These are phyloP conservation scores for Bryoerythrophyllum caledonicum DNA, from an alignment of 225 moss, liverwort and hornwort species.

Conservation along the genomic window DNA sequence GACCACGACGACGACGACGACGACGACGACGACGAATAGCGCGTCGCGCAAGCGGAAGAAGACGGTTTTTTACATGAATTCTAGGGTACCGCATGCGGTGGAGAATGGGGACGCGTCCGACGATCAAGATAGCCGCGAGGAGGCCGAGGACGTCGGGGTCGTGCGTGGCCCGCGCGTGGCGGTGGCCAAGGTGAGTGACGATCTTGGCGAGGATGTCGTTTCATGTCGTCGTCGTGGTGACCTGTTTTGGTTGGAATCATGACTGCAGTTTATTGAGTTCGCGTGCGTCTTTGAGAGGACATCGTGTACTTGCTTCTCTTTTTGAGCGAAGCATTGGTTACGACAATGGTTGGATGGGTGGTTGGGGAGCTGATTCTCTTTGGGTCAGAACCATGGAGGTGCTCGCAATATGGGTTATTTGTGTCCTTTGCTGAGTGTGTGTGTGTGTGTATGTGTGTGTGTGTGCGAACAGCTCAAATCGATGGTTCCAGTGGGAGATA, in stretches of 20 bases:
- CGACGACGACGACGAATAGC: not conserved
- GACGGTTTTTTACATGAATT: constrained; percentile 52
- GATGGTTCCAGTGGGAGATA: constrained; percentile 33
- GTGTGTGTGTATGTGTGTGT: too few species aligned
- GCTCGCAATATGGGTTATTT: not conserved
- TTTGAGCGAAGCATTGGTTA: not conserved
- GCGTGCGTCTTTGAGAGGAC: not conserved
- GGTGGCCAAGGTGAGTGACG: constrained; percentile 30
- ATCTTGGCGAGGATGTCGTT: not conserved
- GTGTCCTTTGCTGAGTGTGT: not conserved
- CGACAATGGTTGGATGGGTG: constrained; percentile 3
- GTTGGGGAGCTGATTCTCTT: constrained; percentile 12
- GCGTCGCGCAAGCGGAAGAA: constrained; percentile 44
- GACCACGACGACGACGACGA: not conserved
- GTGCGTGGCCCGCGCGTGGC: constrained; percentile 21
- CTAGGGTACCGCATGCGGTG: constrained; percentile 54
- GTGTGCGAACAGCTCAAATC: constrained; percentile 27
- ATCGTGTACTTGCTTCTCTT: not conserved
- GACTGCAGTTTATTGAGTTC: constrained; percentile 14
- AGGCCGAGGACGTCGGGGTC: constrained; percentile 19
- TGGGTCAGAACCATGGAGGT: not conserved
- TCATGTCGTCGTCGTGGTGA: too few species aligned
- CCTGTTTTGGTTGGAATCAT: not conserved
- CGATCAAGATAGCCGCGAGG: constrained; percentile 30
- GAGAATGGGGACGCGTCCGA: constrained; percentile 42